These are phyloP conservation scores for Thraustochytrium sp. DNA, from an alignment of 352 stramenopile genomes.

Conservation along the genomic window DNA sequence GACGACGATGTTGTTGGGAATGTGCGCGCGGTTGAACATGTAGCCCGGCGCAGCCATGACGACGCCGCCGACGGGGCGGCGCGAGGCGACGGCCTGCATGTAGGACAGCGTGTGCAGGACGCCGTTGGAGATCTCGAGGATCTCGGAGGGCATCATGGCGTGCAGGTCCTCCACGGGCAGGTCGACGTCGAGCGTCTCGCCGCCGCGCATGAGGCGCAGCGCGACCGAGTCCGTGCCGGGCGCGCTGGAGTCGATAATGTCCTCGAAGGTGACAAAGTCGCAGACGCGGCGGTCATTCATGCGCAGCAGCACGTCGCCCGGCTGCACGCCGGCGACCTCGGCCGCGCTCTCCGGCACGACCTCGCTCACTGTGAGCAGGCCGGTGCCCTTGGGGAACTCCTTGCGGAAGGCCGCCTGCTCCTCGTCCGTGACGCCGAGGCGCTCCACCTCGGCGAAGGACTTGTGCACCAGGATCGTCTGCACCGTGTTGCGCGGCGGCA, in stretches of 20 bases:
- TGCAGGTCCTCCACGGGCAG: constrained; percentile 16
- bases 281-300: constrained; percentile 9
- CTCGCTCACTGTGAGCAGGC: constrained; percentile 21
- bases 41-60: constrained; percentile 74
- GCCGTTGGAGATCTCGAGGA: constrained; percentile 38
- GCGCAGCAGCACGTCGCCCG: neutral
- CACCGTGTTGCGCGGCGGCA: neutral
- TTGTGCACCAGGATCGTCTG: constrained; percentile 30
- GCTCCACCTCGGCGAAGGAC: constrained; percentile 16
- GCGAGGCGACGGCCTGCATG: constrained; percentile 55
- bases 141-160: constrained; percentile 3
- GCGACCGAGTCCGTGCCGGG: neutral
- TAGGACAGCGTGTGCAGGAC: constrained; percentile 30
- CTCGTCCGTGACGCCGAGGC: neutral
- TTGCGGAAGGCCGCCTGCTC: constrained; percentile 12
- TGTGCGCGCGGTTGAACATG: constrained; percentile 78
- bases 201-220: neutral
- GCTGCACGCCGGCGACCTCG: neutral
- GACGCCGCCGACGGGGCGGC: constrained; percentile 54
- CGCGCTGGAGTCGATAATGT: constrained; percentile 31
- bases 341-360: constrained; percentile 29
- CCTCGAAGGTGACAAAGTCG: constrained; percentile 26
- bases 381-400: neutral
- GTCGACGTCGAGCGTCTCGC: neutral
- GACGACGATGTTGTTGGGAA: constrained; percentile 76